A percentile compares a stretch with the other conserved stretches of the same genome.
Conservation (phyloP, 2,329 filamentous ascomycete species). For the Pseudogymnoascus sp. region DNA sequence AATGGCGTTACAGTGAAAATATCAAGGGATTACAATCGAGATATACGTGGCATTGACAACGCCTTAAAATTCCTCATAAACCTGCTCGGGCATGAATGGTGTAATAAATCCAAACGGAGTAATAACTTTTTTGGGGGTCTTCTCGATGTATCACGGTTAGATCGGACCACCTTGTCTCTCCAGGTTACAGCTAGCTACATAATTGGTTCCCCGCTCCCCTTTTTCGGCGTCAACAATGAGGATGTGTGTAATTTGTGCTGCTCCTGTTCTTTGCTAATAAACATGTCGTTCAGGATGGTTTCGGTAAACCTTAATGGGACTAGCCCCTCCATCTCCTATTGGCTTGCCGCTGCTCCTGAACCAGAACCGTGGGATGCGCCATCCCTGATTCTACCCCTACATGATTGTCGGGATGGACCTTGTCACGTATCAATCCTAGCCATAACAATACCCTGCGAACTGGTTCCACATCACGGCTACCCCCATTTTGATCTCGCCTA, state of each 20-base stretch:
- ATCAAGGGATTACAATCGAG: not conserved
- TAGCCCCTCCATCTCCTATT: not conserved
- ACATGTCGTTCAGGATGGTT: not conserved
- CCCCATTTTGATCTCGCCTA: slow-evolving; percentile 2
- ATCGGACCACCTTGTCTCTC: not conserved
- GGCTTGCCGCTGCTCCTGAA: not conserved
- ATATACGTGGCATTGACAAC: not conserved
- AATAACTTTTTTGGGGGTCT: not conserved
- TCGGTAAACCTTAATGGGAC: not conserved
- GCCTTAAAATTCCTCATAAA: not conserved
- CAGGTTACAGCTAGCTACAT: not conserved
- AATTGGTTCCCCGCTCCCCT: not conserved
- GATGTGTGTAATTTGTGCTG: not conserved
- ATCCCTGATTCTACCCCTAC: not conserved
- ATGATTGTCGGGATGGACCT: not conserved
- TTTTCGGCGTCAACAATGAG: not conserved
- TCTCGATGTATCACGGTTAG: not conserved
- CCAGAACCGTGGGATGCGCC: not conserved
- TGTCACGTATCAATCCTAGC: not conserved
- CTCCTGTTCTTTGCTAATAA: not conserved
- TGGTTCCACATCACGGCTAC: not conserved
- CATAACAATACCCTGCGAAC: not conserved
- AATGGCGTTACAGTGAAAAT: not conserved
- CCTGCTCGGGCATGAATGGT: not conserved
- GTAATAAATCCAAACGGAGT: not conserved